These are phyloP conservation scores for Leccinum incarnatum DNA, from an alignment of 768 basidiomycete species.

Conservation along the genomic window DNA sequence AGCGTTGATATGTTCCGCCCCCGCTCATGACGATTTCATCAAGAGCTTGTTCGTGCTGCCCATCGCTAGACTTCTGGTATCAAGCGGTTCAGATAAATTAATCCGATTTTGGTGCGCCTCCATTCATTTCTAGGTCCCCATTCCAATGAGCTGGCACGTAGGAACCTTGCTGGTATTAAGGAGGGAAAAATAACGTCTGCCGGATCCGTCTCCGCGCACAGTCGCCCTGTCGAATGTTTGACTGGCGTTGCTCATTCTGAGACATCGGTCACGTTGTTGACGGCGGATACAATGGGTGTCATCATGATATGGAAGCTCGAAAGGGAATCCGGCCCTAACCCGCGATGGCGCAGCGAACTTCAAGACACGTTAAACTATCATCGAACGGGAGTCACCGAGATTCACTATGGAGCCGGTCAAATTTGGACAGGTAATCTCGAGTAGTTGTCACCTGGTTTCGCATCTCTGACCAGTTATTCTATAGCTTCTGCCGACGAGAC, in stretches of 20 bases:
- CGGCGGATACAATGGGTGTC: constrained; percentile 90
- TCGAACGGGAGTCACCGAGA: constrained; percentile 79
- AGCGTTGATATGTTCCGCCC: constrained; percentile 62
- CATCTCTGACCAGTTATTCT: constrained; percentile 3
- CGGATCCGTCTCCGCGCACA: constrained; percentile 79
- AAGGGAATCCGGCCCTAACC: constrained; percentile 35
- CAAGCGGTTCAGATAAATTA: constrained; percentile 87
- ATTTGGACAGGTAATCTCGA: constrained; percentile 77
- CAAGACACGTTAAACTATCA: constrained; percentile 65
- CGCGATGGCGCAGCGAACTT: constrained; percentile 51
- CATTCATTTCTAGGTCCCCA: not conserved
- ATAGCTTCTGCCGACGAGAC: constrained; percentile 90
- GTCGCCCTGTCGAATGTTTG: constrained; percentile 81
- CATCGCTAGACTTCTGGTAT: constrained; percentile 63
- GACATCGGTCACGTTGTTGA: constrained; percentile 58
- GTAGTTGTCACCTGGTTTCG: not conserved
- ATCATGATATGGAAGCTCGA: constrained; percentile 78
- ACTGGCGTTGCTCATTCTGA: constrained; percentile 50
- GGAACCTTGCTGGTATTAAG: constrained; percentile 59
- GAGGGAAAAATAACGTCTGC: constrained; percentile 44
- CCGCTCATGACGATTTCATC: constrained; percentile 87
- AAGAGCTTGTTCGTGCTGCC: constrained; percentile 79
- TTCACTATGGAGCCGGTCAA: constrained; percentile 62
- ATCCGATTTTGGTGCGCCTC: constrained; percentile 76
- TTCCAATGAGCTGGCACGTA: constrained; percentile 26